phyloP scores from a whole-genome alignment of 805 yeast genomes.

The Metschnikowia gelsemii region DNA sequence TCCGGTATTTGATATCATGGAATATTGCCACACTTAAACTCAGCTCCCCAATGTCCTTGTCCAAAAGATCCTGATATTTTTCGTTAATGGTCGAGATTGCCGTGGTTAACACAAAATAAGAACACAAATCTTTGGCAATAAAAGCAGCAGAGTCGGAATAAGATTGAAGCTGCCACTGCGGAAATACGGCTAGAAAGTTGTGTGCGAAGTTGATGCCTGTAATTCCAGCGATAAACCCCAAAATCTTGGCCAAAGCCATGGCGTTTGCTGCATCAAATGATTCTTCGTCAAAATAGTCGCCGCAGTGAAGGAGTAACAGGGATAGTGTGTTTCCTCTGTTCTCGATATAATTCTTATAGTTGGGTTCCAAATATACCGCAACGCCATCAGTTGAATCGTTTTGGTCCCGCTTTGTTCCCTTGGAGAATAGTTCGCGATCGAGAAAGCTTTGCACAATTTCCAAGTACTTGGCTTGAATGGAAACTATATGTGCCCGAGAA shows the following conservation, averaged over 20 bases:
- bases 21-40: conserved; percentile 21
- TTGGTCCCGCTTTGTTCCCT: conserved; percentile 21
- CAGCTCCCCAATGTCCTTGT: conserved; percentile 24
- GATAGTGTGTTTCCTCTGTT: conserved; percentile 42
- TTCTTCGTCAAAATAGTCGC: conserved; percentile 30
- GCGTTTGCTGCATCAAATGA: conserved; percentile 13
- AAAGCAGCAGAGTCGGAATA: conserved; percentile 12
- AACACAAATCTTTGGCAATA: conserved; percentile 32
- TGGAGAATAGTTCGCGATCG: conserved; percentile 23
- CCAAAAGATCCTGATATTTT: conserved; percentile 27
- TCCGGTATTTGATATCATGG: conserved; percentile 28
- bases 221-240: conserved; percentile 24
- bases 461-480: conserved; percentile 42
- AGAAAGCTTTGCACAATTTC: conserved; percentile 38
- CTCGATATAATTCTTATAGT: conserved; percentile 42
- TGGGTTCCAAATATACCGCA: conserved; percentile 34
- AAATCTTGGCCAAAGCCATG: conserved; percentile 25
- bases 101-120: conserved; percentile 29
- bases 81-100: conserved; percentile 29
- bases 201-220: conserved; percentile 49
- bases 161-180: conserved; percentile 40
- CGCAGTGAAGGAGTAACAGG: conserved; percentile 38
- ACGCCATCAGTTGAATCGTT: conserved; percentile 11
- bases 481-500: conserved; percentile 26
- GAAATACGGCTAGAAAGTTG: conserved; percentile 47